These are phyloP conservation scores for Scheffersomyces lignosus DNA, from an alignment of 805 yeast genomes.

Conservation along the genomic window DNA sequence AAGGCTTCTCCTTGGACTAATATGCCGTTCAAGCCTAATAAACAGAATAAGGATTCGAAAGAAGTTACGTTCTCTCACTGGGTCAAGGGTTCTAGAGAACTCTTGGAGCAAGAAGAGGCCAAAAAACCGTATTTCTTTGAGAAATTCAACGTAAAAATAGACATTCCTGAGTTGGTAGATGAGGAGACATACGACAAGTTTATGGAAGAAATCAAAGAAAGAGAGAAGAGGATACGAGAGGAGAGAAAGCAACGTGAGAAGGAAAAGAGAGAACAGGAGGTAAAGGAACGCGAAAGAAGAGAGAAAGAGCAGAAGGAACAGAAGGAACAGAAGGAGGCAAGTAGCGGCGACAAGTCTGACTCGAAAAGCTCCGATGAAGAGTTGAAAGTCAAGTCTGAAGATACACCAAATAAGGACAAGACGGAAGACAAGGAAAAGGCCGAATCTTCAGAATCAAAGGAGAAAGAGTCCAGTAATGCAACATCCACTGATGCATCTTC, in stretches of 20 bases:
- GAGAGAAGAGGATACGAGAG: constrained; percentile 11
- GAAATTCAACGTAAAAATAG: constrained; percentile 67
- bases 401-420: constrained; percentile 9
- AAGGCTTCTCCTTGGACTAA: constrained; percentile 84
- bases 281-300: constrained; percentile 14
- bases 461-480: constrained; percentile 3
- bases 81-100: constrained; percentile 72
- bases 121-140: constrained; percentile 62
- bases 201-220: constrained; percentile 42
- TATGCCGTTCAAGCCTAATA: constrained; percentile 57
- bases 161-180: constrained; percentile 64
- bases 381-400: constrained; percentile 18
- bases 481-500: background rate
- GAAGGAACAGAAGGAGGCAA: constrained; percentile 8
- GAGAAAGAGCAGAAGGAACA: constrained; percentile 10
- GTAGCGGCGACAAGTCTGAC: constrained; percentile 9
- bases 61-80: constrained; percentile 65
- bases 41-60: constrained; percentile 50
- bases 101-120: constrained; percentile 32
- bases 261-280: constrained; percentile 7
- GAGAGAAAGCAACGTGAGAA: constrained; percentile 6
- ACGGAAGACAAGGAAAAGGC: constrained; percentile 31
- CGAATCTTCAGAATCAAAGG: background rate
- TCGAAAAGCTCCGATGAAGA: constrained; percentile 3
- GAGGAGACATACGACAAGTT: constrained; percentile 58